These are phyloP conservation scores for Globisporangium yorkense DNA, from an alignment of 352 stramenopile species.

Conservation along the genomic window DNA sequence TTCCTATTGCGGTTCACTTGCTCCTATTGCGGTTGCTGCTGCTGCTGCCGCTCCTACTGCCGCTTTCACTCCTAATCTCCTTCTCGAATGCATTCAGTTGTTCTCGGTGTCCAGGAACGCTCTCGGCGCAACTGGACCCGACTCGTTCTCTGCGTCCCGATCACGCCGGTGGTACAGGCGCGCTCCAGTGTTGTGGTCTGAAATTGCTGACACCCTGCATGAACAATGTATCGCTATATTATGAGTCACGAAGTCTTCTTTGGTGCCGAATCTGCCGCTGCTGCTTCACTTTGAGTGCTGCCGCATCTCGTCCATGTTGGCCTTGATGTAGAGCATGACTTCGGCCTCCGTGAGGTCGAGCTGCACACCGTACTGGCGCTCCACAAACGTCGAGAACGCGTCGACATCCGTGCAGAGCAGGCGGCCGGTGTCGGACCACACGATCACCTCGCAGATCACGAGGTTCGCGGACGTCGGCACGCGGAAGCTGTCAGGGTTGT, in stretches of 20 bases:
- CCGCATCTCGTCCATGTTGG: conserved; percentile 61
- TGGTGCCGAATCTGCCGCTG: no score
- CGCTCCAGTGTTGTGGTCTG: no score
- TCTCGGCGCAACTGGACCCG: no score
- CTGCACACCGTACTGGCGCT: conserved; percentile 57
- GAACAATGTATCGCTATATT: not conserved
- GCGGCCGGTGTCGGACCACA: conserved; percentile 59
- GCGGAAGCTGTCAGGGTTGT: conserved; percentile 14
- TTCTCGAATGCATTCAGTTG: no score
- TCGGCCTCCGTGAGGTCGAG: conserved; percentile 60
- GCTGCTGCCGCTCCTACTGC: conserved; percentile 2
- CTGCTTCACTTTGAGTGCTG: conserved; percentile 4
- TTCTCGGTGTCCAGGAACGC: no score
- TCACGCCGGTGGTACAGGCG: no score
- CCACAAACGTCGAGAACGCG: conserved; percentile 54
- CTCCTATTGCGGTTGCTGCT: no score
- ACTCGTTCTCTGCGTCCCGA: no score
- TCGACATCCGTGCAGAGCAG: conserved; percentile 61
- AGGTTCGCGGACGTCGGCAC: conserved; percentile 35
- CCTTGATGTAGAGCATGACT: conserved; percentile 57
- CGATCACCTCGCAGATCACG: conserved; percentile 57
- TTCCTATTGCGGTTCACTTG: no score
- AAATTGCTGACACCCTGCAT: no score
- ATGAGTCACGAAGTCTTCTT: no score
- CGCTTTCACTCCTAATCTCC: conserved; percentile 5